A percentile compares a stretch with the other conserved stretches of the same genome.
Evolutionary conservation across 1,139 yeast species (phyloP).

Genomic region (Magnusiomyces suaveolens): DNA sequence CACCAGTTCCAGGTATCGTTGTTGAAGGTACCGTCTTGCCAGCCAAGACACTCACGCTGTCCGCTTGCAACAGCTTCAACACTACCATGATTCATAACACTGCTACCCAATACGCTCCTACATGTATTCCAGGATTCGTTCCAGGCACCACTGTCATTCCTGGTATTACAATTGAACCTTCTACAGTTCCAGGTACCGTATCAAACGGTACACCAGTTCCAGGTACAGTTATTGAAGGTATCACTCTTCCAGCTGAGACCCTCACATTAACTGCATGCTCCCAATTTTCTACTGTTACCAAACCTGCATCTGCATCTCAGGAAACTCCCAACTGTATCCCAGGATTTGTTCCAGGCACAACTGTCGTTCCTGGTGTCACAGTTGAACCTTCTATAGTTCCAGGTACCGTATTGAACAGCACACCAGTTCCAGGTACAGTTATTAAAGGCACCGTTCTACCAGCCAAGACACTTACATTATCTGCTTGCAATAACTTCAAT

Average conservation of each 20-base stretch:
- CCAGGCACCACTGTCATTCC: slow-evolving; percentile 7
- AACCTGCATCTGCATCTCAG: neutral
- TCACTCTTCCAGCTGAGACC: slow-evolving; percentile 8
- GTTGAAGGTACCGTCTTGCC: slow-evolving; percentile 6
- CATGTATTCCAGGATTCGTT: slow-evolving; percentile 6
- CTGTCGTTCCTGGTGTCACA: slow-evolving; percentile 7
- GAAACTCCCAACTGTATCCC: neutral
- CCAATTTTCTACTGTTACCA: slow-evolving; percentile 6
- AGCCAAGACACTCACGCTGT: slow-evolving; percentile 6
- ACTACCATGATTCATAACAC: slow-evolving; percentile 1
- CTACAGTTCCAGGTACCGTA: slow-evolving; percentile 5
- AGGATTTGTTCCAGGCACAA: neutral
- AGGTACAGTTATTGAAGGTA: slow-evolving; percentile 6
- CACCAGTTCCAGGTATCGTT: slow-evolving; percentile 6
- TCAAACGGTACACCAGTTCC: slow-evolving; percentile 1
- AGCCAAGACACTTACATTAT: slow-evolving; percentile 4
- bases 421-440: slow-evolving; percentile 8
- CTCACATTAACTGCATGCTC: slow-evolving; percentile 8
- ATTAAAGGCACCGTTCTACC: slow-evolving; percentile 7
- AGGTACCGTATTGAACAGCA: neutral
- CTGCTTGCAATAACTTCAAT: slow-evolving; percentile 8
- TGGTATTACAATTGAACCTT: slow-evolving; percentile 9
- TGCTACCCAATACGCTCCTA: neutral
- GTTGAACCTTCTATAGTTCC: slow-evolving; percentile 1
- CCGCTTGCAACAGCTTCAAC: slow-evolving; percentile 7